Base-by-base conservation (phyloP, 352 stramenopile species). In the Phytophthora quininea region DNA sequence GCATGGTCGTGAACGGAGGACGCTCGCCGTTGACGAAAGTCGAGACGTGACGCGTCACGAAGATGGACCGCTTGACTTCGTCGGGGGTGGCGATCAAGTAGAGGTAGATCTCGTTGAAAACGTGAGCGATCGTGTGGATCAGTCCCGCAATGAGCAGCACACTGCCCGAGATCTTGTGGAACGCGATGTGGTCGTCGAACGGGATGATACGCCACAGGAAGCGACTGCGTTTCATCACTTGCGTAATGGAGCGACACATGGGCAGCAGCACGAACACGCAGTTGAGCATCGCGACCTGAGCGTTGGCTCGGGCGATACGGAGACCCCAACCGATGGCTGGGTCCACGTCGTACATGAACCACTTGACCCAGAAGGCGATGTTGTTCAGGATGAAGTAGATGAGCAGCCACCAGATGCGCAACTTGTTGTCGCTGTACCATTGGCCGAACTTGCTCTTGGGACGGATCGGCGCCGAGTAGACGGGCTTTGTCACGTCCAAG, bases 201-300 rank as follows among this genome's bases (percentile, higher is more conserved):
- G 87, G 87, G 33, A 93, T 90, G 66, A 88, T 89, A 52, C 78
- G 73, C 83, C 82, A 92, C 35, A 91, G 35, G 8, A 92, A 66
- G 1, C 67, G 69, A 33, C 76, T 89, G 37, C 78, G 73, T 69
- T 91, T 91, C 71, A 93, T 82, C 46, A 92, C 79, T 31, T 85
- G 73, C 31, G 82, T 84, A 61, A 95, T 90, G 1, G 79, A 90
- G 58, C 85, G 87, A 30, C 83, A 91, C 82, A 95, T 93, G 24
- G 87, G 84, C 12, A 93, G 48, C 24, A 95, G 72, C 33, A 95
- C 84, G 47, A 95, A 86, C 2, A 86, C 61, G 46, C 77, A 85
- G 66, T 93, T 93, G 35, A 95, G 66, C 83, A 93, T 92, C 5
- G 69, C 79, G 12, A 95, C 76, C 60, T 95, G 87, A 6, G 87